Evolutionary conservation across 768 basidiomycete species (phyloP).

Genomic region (Suillus subalutaceus): DNA sequence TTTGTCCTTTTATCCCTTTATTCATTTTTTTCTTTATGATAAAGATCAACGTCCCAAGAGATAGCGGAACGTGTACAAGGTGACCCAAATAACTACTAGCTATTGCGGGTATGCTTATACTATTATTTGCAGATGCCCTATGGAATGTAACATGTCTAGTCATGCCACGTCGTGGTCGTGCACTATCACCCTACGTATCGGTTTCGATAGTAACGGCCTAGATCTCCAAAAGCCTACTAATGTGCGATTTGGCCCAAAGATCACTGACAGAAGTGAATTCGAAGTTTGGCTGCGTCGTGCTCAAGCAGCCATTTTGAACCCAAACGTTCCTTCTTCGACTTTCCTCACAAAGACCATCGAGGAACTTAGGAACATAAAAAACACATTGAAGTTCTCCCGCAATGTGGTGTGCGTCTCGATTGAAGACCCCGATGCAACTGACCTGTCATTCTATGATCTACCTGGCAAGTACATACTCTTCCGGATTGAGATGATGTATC

Average conservation of each 20-base stretch:
- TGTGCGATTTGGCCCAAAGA: constrained; percentile 42
- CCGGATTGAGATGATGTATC: neutral
- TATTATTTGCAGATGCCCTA: constrained; percentile 30
- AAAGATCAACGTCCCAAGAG: neutral
- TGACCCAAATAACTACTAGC: neutral
- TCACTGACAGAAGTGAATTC: constrained; percentile 46
- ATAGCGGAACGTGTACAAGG: constrained; percentile 39
- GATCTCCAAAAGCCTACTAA: constrained; percentile 26
- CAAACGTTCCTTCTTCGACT: constrained; percentile 32
- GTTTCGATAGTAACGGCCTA: constrained; percentile 37
- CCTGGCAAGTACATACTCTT: constrained; percentile 31
- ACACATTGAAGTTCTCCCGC: constrained; percentile 37
- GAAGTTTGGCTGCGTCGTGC: constrained; percentile 61
- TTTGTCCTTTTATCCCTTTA: neutral
- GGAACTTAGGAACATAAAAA: constrained; percentile 16
- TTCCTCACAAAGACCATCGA: constrained; percentile 21
- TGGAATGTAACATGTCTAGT: constrained; percentile 38
- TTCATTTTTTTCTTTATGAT: neutral
- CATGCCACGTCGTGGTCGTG: constrained; percentile 35
- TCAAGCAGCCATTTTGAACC: constrained; percentile 59
- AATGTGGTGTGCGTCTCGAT: constrained; percentile 46
- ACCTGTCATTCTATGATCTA: constrained; percentile 43
- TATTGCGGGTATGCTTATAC: neutral
- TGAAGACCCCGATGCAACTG: constrained; percentile 40
- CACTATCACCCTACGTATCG: constrained; percentile 46